These are phyloP conservation scores for Cadophora luteo-olivacea DNA, from an alignment of 2,329 filamentous ascomycete species.

Conservation along the genomic window DNA sequence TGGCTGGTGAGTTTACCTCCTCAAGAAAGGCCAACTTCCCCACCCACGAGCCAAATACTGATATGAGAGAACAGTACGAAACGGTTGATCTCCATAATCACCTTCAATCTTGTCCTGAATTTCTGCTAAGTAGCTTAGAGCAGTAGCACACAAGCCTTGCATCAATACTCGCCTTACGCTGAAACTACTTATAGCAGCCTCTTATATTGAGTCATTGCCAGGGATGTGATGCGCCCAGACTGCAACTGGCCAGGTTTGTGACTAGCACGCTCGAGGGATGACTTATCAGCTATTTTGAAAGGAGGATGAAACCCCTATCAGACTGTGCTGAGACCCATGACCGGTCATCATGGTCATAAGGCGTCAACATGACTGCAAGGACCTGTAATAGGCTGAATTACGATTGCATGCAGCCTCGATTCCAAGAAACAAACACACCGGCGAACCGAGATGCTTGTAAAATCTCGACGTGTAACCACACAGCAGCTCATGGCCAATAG, in stretches of 20 bases:
- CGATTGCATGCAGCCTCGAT: neutral
- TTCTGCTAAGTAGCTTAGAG: too few species aligned
- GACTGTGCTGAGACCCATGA: neutral
- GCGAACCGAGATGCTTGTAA: constrained; percentile 3
- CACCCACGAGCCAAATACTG: too few species aligned
- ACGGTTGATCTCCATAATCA: too few species aligned
- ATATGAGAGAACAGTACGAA: too few species aligned
- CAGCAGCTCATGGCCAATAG: neutral
- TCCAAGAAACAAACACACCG: neutral
- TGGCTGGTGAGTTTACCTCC: too few species aligned
- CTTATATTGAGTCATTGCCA: neutral
- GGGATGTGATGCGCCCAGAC: neutral
- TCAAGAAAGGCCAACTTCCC: too few species aligned
- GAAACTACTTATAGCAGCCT: neutral
- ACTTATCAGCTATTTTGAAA: neutral
- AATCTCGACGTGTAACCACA: neutral
- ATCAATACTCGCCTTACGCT: neutral
- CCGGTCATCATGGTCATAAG: neutral
- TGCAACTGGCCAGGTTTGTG: neutral
- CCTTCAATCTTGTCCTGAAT: too few species aligned
- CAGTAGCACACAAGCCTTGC: neutral
- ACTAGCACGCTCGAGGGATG: neutral
- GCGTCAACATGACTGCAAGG: neutral
- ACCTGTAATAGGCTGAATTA: constrained; percentile 1
- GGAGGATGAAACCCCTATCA: neutral